phyloP scores from a whole-genome alignment of 805 yeast genomes.

The Metschnikowia drakensbergensis region DNA sequence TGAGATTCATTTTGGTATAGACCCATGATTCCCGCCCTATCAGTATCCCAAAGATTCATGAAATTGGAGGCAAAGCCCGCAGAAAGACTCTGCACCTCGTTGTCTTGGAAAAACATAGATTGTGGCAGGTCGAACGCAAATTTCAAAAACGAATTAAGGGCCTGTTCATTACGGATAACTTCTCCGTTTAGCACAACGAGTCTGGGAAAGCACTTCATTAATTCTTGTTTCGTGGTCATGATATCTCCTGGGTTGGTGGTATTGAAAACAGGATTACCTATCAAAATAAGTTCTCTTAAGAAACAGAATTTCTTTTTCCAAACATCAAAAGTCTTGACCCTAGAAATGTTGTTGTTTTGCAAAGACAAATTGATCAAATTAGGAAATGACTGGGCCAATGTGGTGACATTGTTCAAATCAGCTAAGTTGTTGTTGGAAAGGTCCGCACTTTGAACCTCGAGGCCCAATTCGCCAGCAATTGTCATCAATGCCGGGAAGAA shows the following conservation, averaged over 20 bases:
- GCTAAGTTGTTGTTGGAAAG: slow-evolving; percentile 55
- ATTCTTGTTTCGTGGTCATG: slow-evolving; percentile 51
- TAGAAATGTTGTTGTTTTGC: slow-evolving; percentile 65
- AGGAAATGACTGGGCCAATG: slow-evolving; percentile 75
- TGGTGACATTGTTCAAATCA: slow-evolving; percentile 56
- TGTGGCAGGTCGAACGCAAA: slow-evolving; percentile 56
- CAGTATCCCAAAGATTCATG: slow-evolving; percentile 76
- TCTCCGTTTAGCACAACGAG: slow-evolving; percentile 75
- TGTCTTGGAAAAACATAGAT: slow-evolving; percentile 77
- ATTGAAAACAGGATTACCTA: slow-evolving; percentile 69
- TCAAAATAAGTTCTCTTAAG: slow-evolving; percentile 72
- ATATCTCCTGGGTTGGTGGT: slow-evolving; percentile 27
- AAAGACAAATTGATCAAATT: slow-evolving; percentile 72
- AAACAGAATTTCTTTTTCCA: slow-evolving; percentile 74
- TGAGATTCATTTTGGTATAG: slow-evolving; percentile 81
- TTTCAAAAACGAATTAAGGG: slow-evolving; percentile 46
- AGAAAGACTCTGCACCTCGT: slow-evolving; percentile 63
- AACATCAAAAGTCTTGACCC: slow-evolving; percentile 57
- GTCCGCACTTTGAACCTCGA: slow-evolving; percentile 69
- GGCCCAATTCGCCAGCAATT: slow-evolving; percentile 53
- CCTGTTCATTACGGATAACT: slow-evolving; percentile 68
- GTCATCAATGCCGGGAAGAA: slow-evolving; percentile 89
- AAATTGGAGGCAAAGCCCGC: slow-evolving; percentile 77
- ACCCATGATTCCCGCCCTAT: slow-evolving; percentile 63
- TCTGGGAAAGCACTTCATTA: slow-evolving; percentile 74